Evolutionary conservation across 306 rosid genomes (phyloP).

Genomic region (Gastrolobium bilobum): DNA sequence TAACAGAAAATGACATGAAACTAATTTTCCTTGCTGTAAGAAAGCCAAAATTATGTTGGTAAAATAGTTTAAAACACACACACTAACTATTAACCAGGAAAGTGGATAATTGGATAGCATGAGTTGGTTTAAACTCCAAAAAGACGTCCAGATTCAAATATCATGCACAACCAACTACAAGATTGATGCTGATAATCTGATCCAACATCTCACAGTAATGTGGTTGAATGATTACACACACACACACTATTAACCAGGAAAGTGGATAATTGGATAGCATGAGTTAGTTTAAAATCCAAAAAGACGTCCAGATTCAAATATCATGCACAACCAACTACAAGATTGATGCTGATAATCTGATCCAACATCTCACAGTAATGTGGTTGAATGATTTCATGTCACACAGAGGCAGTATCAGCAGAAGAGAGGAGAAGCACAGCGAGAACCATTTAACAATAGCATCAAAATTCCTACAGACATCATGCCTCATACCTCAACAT

Average conservation of each 20-base stretch:
- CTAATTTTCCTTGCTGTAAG: background rate
- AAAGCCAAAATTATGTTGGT: background rate
- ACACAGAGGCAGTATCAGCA: slow-evolving; percentile 11
- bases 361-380: background rate
- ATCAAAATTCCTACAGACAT: slow-evolving; percentile 28
- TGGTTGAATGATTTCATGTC: slow-evolving; percentile 34
- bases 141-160: slow-evolving; percentile 30
- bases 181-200: slow-evolving; percentile 29
- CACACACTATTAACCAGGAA: slow-evolving; percentile 40
- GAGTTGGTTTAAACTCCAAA: slow-evolving; percentile 6
- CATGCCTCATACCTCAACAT: slow-evolving; percentile 71
- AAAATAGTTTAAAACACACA: too few relatives aligned
- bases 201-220: background rate
- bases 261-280: slow-evolving; percentile 2
- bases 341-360: slow-evolving; percentile 29
- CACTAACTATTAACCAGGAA: too few relatives aligned
- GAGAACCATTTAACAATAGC: slow-evolving; percentile 31
- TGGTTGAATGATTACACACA: slow-evolving; percentile 36
- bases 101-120: background rate
- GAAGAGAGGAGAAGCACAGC: slow-evolving; percentile 28
- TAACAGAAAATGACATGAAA: background rate
- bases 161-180: slow-evolving; percentile 22
- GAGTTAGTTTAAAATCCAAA: slow-evolving; percentile 4
- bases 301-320: slow-evolving; percentile 30
- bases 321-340: slow-evolving; percentile 22